Percentiles rank a stretch among this genome's conserved stretches.
Evolutionary conservation across 2,329 filamentous ascomycete species (phyloP).

Genomic region (Iodosphaeria phyllophila): DNA sequence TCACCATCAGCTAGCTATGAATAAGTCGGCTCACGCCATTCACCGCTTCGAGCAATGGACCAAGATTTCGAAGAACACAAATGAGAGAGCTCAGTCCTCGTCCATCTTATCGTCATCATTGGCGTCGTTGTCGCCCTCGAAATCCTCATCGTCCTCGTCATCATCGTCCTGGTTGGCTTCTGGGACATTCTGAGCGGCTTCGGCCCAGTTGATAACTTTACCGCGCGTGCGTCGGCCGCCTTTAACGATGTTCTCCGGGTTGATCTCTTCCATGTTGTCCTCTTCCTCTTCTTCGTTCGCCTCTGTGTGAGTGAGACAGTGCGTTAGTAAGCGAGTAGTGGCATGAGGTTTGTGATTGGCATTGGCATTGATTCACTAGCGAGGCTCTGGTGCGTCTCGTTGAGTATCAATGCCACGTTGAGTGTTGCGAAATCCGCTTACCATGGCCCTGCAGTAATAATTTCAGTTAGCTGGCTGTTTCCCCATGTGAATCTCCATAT

Average conservation of each 20-base stretch:
- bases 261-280: slow-evolving; percentile 79
- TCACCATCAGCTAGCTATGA: too few species aligned
- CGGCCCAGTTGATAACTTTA: slow-evolving; percentile 80
- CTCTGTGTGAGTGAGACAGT: slow-evolving; percentile 24
- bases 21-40: too few species aligned
- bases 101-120: slow-evolving; percentile 58
- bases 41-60: too few species aligned
- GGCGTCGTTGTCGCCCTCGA: slow-evolving; percentile 31
- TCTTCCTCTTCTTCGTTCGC: slow-evolving; percentile 54
- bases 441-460: too few species aligned
- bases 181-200: slow-evolving; percentile 65
- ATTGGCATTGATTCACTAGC: background rate
- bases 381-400: slow-evolving; percentile 1
- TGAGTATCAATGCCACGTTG: too few species aligned
- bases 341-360: background rate
- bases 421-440: too few species aligned
- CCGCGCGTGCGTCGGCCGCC: slow-evolving; percentile 73
- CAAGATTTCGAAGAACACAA: too few species aligned
- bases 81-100: slow-evolving; percentile 16
- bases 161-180: slow-evolving; percentile 64
- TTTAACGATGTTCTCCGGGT: slow-evolving; percentile 69
- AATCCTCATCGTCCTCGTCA: slow-evolving; percentile 53
- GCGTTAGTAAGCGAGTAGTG: slow-evolving; percentile 9
- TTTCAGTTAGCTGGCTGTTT: too few species aligned
- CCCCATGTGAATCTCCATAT: background rate